phyloP scores from a whole-genome alignment of 2,329 filamentous ascomycete genomes.

The Trichoderma oligosporum region DNA sequence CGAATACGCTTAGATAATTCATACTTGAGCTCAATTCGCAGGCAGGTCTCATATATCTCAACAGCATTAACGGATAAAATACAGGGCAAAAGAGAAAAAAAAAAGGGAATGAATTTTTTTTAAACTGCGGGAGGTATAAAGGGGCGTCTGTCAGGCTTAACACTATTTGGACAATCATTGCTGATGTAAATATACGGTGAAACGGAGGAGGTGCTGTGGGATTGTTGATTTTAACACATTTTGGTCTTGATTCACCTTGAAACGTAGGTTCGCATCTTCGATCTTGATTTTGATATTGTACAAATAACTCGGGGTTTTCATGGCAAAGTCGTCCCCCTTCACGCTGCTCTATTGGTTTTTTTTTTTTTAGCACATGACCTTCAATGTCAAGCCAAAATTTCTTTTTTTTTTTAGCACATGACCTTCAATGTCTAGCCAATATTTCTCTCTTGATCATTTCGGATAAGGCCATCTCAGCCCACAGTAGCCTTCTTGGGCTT shows the following conservation, averaged over 20 bases:
- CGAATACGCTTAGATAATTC: background rate
- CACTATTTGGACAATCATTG: constrained; percentile 19
- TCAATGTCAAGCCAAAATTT: background rate
- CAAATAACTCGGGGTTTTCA: background rate
- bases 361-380: constrained; percentile 14
- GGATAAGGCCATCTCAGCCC: constrained; percentile 31
- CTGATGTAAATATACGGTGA: constrained; percentile 19
- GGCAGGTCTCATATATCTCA: background rate
- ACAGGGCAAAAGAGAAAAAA: background rate
- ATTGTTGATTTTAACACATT: background rate
- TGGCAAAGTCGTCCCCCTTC: background rate
- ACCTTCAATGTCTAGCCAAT: background rate
- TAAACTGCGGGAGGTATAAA: constrained; percentile 16
- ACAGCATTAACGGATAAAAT: constrained; percentile 3
- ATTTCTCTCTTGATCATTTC: background rate
- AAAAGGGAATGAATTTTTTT: constrained; percentile 3
- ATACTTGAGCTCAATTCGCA: background rate
- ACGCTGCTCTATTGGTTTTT: constrained; percentile 8
- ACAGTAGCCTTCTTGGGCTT: constrained; percentile 82
- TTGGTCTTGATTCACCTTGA: background rate
- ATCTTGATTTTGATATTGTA: constrained; percentile 2
- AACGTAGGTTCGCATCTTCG: background rate
- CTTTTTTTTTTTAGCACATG: constrained; percentile 16
- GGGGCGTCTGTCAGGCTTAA: constrained; percentile 19
- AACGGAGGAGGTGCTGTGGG: background rate